phyloP scores from a whole-genome alignment of 768 basidiomycete species.

The Tremella mesenterica region DNA sequence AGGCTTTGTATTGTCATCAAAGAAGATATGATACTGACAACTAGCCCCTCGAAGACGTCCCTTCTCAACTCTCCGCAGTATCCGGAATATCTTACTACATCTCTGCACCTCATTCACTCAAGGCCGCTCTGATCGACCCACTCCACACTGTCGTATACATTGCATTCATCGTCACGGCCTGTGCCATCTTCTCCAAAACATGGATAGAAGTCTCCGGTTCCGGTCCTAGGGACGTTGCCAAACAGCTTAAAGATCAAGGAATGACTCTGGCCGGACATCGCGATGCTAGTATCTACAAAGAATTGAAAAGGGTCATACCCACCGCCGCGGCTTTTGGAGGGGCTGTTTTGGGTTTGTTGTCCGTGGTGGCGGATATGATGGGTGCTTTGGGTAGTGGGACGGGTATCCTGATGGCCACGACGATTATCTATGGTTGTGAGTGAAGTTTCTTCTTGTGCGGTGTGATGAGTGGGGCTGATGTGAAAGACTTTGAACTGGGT shows the following conservation, averaged over 20 bases:
- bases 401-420: constrained; percentile 88
- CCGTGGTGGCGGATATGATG: constrained; percentile 85
- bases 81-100: constrained; percentile 97
- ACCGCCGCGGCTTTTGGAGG: constrained; percentile 96
- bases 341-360: constrained; percentile 85
- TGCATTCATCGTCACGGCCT: constrained; percentile 82
- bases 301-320: constrained; percentile 93
- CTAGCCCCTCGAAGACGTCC: constrained; percentile 89
- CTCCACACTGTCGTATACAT: constrained; percentile 88
- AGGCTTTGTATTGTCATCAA: too few species aligned
- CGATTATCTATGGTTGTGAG: constrained; percentile 89
- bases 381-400: constrained; percentile 87
- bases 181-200: constrained; percentile 96
- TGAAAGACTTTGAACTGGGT: constrained; percentile 85
- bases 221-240: constrained; percentile 90
- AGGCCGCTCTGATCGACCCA: constrained; percentile 78
- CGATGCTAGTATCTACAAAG: constrained; percentile 98
- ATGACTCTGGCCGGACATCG: constrained; percentile 80
- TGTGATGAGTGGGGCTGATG: constrained; percentile 3
- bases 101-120: constrained; percentile 90
- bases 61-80: constrained; percentile 70
- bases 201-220: constrained; percentile 99
- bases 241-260: constrained; percentile 96
- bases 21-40: too few species aligned
- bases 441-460: constrained; percentile 16